phyloP scores from a whole-genome alignment of 768 basidiomycete genomes.

The Mycena amicta region DNA sequence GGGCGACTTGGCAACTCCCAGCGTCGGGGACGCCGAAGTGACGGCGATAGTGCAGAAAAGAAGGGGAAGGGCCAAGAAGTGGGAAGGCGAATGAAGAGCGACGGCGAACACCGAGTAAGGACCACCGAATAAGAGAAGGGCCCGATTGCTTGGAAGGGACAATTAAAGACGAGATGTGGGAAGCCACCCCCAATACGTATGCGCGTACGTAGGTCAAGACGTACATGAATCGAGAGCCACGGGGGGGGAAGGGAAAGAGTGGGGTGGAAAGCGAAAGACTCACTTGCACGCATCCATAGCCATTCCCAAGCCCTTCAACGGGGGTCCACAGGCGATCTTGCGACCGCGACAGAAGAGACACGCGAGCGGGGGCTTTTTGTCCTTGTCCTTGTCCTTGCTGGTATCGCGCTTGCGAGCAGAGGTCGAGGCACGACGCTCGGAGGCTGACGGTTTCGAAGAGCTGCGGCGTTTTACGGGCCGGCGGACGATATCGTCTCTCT shows the following conservation, averaged over 20 bases:
- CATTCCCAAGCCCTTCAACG: conserved; percentile 20
- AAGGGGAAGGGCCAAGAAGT: no score
- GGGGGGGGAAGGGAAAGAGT: no score
- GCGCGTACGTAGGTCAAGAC: no score
- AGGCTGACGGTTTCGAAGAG: no score
- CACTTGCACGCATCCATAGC: conserved; percentile 52
- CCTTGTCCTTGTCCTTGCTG: not conserved
- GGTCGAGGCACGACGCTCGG: no score
- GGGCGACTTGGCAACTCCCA: no score
- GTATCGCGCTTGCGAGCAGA: not conserved
- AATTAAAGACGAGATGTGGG: not conserved
- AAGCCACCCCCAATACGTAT: not conserved
- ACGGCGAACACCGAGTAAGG: not conserved
- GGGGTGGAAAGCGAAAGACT: conserved; percentile 35
- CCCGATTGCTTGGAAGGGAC: no score
- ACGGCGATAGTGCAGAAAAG: no score
- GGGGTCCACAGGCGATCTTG: conserved; percentile 71
- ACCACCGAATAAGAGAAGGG: not conserved
- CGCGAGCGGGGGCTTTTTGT: conserved; percentile 49
- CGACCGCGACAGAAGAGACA: conserved; percentile 68
- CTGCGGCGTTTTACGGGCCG: no score
- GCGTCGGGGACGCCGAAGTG: no score
- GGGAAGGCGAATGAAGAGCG: not conserved
- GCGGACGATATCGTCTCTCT: no score
- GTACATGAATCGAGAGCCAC: no score